Evolutionary conservation across 2,329 filamentous ascomycete genomes (phyloP).

Genomic region (Colletotrichum karsti): DNA sequence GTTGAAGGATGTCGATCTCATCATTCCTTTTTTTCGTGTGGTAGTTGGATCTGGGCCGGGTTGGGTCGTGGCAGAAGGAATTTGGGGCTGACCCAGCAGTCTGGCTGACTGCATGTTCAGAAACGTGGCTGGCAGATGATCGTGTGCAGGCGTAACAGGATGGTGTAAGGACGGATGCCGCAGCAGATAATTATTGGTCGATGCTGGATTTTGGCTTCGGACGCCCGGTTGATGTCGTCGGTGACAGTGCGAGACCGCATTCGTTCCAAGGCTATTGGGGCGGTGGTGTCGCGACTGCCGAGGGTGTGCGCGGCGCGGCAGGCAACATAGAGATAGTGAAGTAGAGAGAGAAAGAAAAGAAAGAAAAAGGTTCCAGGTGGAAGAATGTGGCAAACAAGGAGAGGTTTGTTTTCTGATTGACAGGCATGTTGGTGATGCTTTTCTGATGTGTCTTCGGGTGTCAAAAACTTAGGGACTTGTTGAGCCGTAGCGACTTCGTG

Average conservation of each 20-base stretch:
- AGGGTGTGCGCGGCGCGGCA: neutral
- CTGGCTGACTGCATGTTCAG: slow-evolving; percentile 3
- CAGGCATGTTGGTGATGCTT: neutral
- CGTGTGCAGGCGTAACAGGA: neutral
- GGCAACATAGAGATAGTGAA: no score
- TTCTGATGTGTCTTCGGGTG: neutral
- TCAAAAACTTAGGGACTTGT: no score
- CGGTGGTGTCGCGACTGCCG: no score
- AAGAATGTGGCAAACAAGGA: neutral
- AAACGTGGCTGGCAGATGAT: slow-evolving; percentile 9
- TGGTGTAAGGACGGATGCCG: no score
- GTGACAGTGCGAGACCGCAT: neutral
- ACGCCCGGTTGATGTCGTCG: neutral
- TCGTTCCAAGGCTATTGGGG: no score
- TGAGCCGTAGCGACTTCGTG: no score
- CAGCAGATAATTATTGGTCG: neutral
- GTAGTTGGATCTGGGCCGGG: neutral
- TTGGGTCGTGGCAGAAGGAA: neutral
- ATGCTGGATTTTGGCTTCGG: neutral
- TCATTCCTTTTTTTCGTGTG: neutral
- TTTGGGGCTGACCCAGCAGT: neutral
- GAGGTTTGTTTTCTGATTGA: neutral
- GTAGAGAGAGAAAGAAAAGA: neutral
- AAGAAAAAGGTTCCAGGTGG: neutral
- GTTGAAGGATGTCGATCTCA: neutral